Percentiles rank a stretch among this genome's conserved stretches.
These are phyloP conservation scores for Neurospora sp. DNA, from an alignment of 495 filamentous ascomycete genomes.

Conservation along the genomic window DNA sequence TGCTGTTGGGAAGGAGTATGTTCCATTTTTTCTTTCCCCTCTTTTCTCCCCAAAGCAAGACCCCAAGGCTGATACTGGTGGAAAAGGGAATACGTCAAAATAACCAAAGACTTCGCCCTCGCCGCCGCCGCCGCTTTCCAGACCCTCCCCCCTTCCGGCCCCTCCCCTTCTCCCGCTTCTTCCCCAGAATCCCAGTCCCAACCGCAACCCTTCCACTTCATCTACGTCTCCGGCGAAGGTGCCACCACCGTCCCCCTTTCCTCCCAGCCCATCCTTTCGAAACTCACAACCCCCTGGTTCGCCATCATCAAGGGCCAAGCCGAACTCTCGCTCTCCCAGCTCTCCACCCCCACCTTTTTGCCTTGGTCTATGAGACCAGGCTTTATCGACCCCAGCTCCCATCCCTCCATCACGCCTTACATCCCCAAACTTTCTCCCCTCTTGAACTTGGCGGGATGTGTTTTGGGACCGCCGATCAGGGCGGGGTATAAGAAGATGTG, in stretches of 20 bases:
- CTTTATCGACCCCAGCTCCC: slow-evolving; percentile 37
- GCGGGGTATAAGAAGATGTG: slow-evolving; percentile 12
- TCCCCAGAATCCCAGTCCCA: slow-evolving; percentile 22
- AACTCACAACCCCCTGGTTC: slow-evolving; percentile 3
- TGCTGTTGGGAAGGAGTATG: slow-evolving; percentile 50
- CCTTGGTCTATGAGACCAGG: slow-evolving; percentile 38
- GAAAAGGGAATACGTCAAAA: slow-evolving; percentile 52
- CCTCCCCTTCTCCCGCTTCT: slow-evolving; percentile 40
- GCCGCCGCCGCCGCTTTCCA: slow-evolving; percentile 47
- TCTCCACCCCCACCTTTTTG: neutral
- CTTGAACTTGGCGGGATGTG: slow-evolving; percentile 6
- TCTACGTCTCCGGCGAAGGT: slow-evolving; percentile 59
- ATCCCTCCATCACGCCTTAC: slow-evolving; percentile 41
- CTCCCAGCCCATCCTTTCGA: slow-evolving; percentile 46
- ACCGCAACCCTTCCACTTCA: slow-evolving; percentile 49
- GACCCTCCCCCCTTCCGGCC: slow-evolving; percentile 23
- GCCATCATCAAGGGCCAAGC: slow-evolving; percentile 48
- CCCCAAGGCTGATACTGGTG: neutral
- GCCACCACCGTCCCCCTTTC: slow-evolving; percentile 37
- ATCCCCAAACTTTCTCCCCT: slow-evolving; percentile 20
- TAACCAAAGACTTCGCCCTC: slow-evolving; percentile 55
- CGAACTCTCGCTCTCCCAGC: slow-evolving; percentile 42
- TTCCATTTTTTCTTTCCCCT: slow-evolving; percentile 9
- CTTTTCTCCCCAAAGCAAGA: neutral
- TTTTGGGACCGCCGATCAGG: slow-evolving; percentile 12